A percentile compares a stretch with the other conserved stretches of the same genome.
phyloP scores from a whole-genome alignment of 2,329 filamentous ascomycete species.

The Aspergillus sp. region DNA sequence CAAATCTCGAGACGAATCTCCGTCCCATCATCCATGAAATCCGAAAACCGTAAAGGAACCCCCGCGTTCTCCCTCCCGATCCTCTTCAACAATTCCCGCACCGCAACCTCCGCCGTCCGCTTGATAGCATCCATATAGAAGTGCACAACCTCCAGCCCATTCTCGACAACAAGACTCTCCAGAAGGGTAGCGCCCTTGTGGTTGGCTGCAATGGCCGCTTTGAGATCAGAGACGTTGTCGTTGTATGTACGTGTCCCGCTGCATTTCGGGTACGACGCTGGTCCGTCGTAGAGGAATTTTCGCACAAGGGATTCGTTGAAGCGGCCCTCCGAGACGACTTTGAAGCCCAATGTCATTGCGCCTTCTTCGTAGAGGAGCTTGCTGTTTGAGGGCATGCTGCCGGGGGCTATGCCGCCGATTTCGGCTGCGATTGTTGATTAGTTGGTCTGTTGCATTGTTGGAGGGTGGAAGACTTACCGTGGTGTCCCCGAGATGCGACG shows the following conservation, averaged over 20 bases:
- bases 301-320: constrained; percentile 80
- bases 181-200: constrained; percentile 84
- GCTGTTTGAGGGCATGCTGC: constrained; percentile 73
- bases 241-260: constrained; percentile 76
- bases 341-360: constrained; percentile 50
- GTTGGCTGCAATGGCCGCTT: constrained; percentile 85
- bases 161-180: constrained; percentile 73
- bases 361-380: constrained; percentile 54
- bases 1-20: constrained; percentile 75
- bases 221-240: constrained; percentile 85
- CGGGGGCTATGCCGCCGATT: constrained; percentile 80
- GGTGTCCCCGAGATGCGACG: constrained; percentile 78
- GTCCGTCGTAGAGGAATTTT: constrained; percentile 72
- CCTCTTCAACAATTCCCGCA: constrained; percentile 72
- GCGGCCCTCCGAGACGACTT: constrained; percentile 74
- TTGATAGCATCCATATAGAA: constrained; percentile 86
- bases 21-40: constrained; percentile 87
- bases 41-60: constrained; percentile 71
- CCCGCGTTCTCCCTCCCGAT: constrained; percentile 72
- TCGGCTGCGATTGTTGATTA: constrained; percentile 56
- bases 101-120: constrained; percentile 75
- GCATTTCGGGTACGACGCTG: constrained; percentile 74
- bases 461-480: constrained; percentile 47
- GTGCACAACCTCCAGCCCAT: constrained; percentile 75
- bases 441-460: no score